Evolutionary conservation across 1,284 basidiomycete species (phyloP), one percentile per base, ranked within the genome.

Genomic region (Thelephora terrestris): DNA sequence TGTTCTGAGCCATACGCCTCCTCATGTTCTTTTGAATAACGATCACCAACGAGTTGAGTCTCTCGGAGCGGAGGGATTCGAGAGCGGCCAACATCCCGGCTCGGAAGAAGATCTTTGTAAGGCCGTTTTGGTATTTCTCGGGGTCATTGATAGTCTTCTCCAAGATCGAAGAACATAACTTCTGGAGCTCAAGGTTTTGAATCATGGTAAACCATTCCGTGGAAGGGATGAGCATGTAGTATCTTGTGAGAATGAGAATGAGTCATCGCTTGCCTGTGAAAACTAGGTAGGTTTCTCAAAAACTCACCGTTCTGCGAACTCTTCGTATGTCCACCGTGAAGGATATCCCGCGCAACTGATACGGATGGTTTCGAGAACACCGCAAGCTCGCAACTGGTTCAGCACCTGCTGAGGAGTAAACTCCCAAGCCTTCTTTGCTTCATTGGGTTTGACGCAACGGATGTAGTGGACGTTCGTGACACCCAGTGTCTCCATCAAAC

Each of bases 331-430:
- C 96, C 96, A 99, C 45, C 96, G 79, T n/a, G 91, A 92, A 20
- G 96, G 96, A 67, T 99, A 99, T 34, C 96, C 96, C 37, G 96
- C 96, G 64, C 95, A 98, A 70, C 91, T 95, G 64, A 99, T 99
- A 50, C 94, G 81, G 61, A 99, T 99, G 2, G 96, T 99, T 67
- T 99, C 96, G 46, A 99, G 75, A 43, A 99, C 96, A 85, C 96
- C 96, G 68, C 96, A 99, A 50, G 96, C 96, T 43, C 96, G 80
- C 35, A 99, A 73, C 64, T 99, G 96, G 29, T 91, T 85, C 36
- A 99, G 70, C 16, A 99, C 95, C 64, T 98, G 94, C 57, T 95
- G 91, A 23, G 95, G 91, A 49, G 91, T 84, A 59, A 98, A 94
- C 62, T 93, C 90, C 96, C 96, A 99, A 18, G 96, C 93, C 51